Evolutionary conservation across 345 rosid species (phyloP).

Genomic region (Salix suchowensis): DNA sequence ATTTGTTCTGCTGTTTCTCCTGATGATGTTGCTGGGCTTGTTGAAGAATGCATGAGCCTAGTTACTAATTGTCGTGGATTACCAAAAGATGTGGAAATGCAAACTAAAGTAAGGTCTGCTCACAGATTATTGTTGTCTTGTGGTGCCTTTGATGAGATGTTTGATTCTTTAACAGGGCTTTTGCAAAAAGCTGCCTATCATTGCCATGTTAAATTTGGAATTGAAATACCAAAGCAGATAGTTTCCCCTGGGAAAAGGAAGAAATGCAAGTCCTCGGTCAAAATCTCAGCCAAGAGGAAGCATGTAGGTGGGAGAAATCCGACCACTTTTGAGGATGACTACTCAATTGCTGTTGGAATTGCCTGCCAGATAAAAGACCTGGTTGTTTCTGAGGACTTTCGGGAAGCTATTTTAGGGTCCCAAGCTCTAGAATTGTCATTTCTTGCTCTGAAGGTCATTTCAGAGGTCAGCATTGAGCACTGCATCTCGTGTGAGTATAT

Average conservation of each 20-base stretch:
- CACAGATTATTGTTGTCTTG: constrained; percentile 64
- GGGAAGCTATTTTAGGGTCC: constrained; percentile 54
- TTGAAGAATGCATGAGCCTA: constrained; percentile 57
- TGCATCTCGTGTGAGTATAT: constrained; percentile 41
- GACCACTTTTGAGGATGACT: constrained; percentile 60
- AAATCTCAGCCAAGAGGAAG: constrained; percentile 55
- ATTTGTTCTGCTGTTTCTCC: constrained; percentile 50
- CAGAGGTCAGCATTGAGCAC: constrained; percentile 70
- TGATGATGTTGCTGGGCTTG: constrained; percentile 41
- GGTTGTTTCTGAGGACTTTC: constrained; percentile 45
- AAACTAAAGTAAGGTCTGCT: constrained; percentile 69
- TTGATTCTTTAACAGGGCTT: constrained; percentile 47
- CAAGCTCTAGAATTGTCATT: constrained; percentile 44
- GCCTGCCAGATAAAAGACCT: constrained; percentile 89
- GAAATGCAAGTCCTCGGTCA: constrained; percentile 46
- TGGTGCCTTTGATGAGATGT: constrained; percentile 46
- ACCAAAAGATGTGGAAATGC: constrained; percentile 49
- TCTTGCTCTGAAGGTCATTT: constrained; percentile 59
- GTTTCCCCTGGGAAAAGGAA: constrained; percentile 44
- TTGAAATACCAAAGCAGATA: constrained; percentile 48
- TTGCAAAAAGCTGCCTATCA: constrained; percentile 70
- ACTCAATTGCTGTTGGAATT: constrained; percentile 62
- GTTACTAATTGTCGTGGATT: constrained; percentile 54
- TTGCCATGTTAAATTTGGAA: constrained; percentile 69
- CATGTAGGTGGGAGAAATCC: constrained; percentile 44